Evolutionary conservation across 371 early-diverging fungal genomes (phyloP), one percentile per base, ranked within the genome.

Genomic region (Haplosporangium sp.): DNA sequence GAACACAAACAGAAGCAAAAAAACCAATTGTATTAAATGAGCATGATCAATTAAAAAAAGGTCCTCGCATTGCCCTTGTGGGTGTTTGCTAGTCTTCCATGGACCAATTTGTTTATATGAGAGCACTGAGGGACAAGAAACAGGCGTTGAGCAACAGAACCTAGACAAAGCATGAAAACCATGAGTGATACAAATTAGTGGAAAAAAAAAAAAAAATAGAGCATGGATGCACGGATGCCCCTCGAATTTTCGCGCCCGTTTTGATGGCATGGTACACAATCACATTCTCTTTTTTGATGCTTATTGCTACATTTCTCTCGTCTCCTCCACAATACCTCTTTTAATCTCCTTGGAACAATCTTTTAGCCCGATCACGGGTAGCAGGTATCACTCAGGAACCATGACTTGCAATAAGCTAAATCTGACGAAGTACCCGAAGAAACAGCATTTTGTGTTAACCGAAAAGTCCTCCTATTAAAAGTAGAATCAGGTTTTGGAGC

Each of bases 221-320:
- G 53, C 39, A 53, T 40, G 53, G 70, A 70, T 70, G 70, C 70
- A 70, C 70, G 64, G 70, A 70, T 70, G 55, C 55, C 55, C 55
- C 55, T 55, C 55, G 55, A n/a, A 52, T 52, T 55, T 55, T 55
- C 55, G 55, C 55, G 55, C 55, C 35, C 35, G 35, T 27, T 27
- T 55, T 10, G 5, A 27, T 27, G 55, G 6, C 27, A 27, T 34
- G 55, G 50, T 15, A 45, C 45, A 15, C 45, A 50, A 50, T 50
- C 50, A 3, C n/a, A 27, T 6, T 50, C 50, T 50, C n/a, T 4
- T 15, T 4, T 50, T 50, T 50, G 50, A 50, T n/a, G n/a, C n/a
- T n/a, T 4, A 50, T 50, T n/a, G n/a, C 50, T 55, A 20, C 55
- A n/a, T 55, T 17, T 27, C 4, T 6, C 55, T 55, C 35, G 4